phyloP scores from a whole-genome alignment of 2,329 filamentous ascomycete species.

The Coleophoma eucalyptorum region DNA sequence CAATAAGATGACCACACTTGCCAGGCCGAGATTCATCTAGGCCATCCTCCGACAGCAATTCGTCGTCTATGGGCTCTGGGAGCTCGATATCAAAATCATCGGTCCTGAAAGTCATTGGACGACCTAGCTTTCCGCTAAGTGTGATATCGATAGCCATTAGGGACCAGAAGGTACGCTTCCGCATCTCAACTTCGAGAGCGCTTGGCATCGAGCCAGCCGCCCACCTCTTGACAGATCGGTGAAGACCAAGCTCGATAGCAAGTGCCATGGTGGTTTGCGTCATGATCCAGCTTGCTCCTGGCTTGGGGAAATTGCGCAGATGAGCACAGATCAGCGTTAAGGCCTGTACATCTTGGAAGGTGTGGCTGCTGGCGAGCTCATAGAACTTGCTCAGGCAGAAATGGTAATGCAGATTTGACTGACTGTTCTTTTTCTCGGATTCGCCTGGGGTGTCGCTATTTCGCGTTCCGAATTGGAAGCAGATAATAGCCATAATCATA shows the following conservation, averaged over 20 bases:
- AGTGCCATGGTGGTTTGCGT: constrained; percentile 61
- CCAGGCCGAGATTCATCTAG: constrained; percentile 48
- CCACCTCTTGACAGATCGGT: constrained; percentile 65
- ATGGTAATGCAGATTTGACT: constrained; percentile 76
- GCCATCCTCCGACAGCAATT: constrained; percentile 60
- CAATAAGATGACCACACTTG: constrained; percentile 66
- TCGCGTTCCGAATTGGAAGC: constrained; percentile 71
- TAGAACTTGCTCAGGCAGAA: constrained; percentile 68
- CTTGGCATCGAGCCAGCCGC: constrained; percentile 38
- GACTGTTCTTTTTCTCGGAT: constrained; percentile 51
- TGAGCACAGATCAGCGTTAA: constrained; percentile 69
- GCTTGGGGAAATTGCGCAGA: constrained; percentile 74
- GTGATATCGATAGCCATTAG: constrained; percentile 63
- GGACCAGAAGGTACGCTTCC: constrained; percentile 76
- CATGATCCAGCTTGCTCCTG: constrained; percentile 69
- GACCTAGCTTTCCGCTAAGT: constrained; percentile 72
- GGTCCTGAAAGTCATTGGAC: constrained; percentile 69
- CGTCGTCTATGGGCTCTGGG: constrained; percentile 68
- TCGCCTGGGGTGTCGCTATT: constrained; percentile 56
- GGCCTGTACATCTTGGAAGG: constrained; percentile 67
- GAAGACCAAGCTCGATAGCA: constrained; percentile 72
- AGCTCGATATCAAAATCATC: constrained; percentile 79
- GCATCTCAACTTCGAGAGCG: constrained; percentile 67
- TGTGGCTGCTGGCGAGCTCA: constrained; percentile 57
- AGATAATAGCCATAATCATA: constrained; percentile 76